phyloP scores from a whole-genome alignment of 2,329 filamentous ascomycete species.

The Epichloe sibirici region DNA sequence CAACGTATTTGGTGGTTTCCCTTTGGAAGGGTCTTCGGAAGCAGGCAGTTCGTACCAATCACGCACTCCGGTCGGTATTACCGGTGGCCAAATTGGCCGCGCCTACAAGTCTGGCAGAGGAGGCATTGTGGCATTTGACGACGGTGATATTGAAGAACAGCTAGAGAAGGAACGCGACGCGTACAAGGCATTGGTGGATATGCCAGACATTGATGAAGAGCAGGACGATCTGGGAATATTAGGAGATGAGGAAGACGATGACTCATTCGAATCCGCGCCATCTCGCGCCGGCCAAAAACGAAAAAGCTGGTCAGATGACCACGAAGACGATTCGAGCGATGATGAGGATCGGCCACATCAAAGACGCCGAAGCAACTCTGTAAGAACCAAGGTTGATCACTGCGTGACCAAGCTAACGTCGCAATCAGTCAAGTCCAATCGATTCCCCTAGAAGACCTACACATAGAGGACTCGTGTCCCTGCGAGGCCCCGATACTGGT shows the following conservation, averaged over 20 bases:
- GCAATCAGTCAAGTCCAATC: conserved; percentile 48
- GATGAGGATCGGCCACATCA: conserved; percentile 67
- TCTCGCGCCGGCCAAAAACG: conserved; percentile 51
- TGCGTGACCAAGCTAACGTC: neutral
- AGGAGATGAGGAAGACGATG: conserved; percentile 46
- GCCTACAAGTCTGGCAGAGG: conserved; percentile 68
- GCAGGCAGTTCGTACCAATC: conserved; percentile 33
- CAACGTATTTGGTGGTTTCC: conserved; percentile 78
- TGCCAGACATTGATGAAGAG: conserved; percentile 78
- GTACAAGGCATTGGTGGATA: conserved; percentile 74
- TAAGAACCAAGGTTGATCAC: conserved; percentile 28
- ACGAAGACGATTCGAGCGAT: conserved; percentile 58
- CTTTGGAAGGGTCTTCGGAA: conserved; percentile 38
- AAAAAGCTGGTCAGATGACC: conserved; percentile 64
- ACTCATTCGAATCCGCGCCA: conserved; percentile 27
- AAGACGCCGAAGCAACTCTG: conserved; percentile 77
- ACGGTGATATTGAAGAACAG: conserved; percentile 86
- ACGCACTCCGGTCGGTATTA: conserved; percentile 52
- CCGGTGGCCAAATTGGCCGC: conserved; percentile 58
- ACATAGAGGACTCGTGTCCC: conserved; percentile 46
- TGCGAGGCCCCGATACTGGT: conserved; percentile 34
- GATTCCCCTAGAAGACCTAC: conserved; percentile 49
- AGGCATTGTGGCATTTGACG: conserved; percentile 88
- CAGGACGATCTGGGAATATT: conserved; percentile 49
- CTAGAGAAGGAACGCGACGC: conserved; percentile 63